Percentiles rank a stretch among this genome's conserved stretches.
These are phyloP conservation scores for Calocybe gambosa DNA, from an alignment of 1,284 basidiomycete genomes.

Conservation along the genomic window DNA sequence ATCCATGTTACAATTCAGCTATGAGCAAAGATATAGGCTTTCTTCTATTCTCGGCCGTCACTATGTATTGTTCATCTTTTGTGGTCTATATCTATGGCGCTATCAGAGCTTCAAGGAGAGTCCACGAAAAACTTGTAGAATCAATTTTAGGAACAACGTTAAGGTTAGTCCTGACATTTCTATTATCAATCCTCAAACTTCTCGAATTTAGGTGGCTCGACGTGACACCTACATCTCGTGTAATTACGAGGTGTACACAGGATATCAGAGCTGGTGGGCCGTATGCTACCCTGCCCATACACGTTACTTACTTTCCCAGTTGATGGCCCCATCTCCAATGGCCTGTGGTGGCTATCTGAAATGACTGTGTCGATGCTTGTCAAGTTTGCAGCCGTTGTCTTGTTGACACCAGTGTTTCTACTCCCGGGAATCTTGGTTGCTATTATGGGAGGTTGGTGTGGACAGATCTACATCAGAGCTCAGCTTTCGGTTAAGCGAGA, in stretches of 20 bases:
- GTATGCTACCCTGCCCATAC: background rate
- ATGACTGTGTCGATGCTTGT: conserved; percentile 26
- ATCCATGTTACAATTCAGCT: background rate
- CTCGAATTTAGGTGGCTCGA: conserved; percentile 39
- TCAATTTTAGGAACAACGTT: conserved; percentile 48
- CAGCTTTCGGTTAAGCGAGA: conserved; percentile 76
- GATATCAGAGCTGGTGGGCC: conserved; percentile 34
- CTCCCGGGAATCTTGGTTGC: conserved; percentile 27
- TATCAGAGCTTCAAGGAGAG: conserved; percentile 48
- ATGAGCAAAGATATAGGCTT: conserved; percentile 16
- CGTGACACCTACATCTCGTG: conserved; percentile 47
- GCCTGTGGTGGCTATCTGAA: conserved; percentile 25
- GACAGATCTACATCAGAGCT: conserved; percentile 59
- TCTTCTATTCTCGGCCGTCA: conserved; percentile 27
- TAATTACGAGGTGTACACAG: conserved; percentile 51
- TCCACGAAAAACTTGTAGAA: conserved; percentile 53
- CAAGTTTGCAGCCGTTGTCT: conserved; percentile 26
- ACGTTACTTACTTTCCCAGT: conserved; percentile 11
- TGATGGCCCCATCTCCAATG: conserved; percentile 25
- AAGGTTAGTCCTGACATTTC: conserved; percentile 17
- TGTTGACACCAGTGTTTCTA: conserved; percentile 29
- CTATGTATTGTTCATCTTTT: conserved; percentile 26
- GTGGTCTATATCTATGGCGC: conserved; percentile 33
- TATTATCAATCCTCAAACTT: background rate
- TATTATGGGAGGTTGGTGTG: conserved; percentile 27